Percentiles rank a stretch among this genome's conserved stretches.
These are phyloP conservation scores for Escovopsis sp. DNA, from an alignment of 2,329 filamentous ascomycete genomes.

Conservation along the genomic window DNA sequence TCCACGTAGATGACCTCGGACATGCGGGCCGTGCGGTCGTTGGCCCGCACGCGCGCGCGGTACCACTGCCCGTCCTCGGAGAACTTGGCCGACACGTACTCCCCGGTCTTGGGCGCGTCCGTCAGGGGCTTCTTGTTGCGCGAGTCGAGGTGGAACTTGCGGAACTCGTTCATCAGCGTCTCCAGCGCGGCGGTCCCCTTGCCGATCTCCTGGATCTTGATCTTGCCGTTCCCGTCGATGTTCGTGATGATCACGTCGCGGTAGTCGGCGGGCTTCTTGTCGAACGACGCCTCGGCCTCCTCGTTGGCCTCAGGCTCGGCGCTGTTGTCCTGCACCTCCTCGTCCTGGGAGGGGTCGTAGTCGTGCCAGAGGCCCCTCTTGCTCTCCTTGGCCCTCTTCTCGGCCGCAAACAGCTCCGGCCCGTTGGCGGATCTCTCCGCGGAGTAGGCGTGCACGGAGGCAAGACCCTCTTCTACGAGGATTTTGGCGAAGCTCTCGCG, in stretches of 20 bases:
- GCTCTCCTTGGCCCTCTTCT: constrained; percentile 78
- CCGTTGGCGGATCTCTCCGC: constrained; percentile 90
- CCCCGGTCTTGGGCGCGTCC: constrained; percentile 74
- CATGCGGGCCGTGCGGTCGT: constrained; percentile 79
- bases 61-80: constrained; percentile 87
- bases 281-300: constrained; percentile 35
- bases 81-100: constrained; percentile 85
- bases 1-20: constrained; percentile 90
- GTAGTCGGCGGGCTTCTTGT: constrained; percentile 68
- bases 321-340: constrained; percentile 34
- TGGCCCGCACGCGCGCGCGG: constrained; percentile 76
- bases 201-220: constrained; percentile 88
- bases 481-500: constrained; percentile 91
- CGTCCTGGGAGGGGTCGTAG: constrained; percentile 83
- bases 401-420: constrained; percentile 72
- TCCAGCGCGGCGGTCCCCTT: constrained; percentile 74
- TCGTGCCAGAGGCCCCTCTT: constrained; percentile 84
- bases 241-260: constrained; percentile 87
- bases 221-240: constrained; percentile 63
- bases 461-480: constrained; percentile 85
- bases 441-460: constrained; percentile 84
- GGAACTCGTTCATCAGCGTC: constrained; percentile 80
- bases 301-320: constrained; percentile 36
- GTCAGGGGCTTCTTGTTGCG: constrained; percentile 62
- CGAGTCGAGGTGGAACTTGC: constrained; percentile 75